Evolutionary conservation across 768 basidiomycete genomes (phyloP).

Genomic region (Agrocybe praecox): DNA sequence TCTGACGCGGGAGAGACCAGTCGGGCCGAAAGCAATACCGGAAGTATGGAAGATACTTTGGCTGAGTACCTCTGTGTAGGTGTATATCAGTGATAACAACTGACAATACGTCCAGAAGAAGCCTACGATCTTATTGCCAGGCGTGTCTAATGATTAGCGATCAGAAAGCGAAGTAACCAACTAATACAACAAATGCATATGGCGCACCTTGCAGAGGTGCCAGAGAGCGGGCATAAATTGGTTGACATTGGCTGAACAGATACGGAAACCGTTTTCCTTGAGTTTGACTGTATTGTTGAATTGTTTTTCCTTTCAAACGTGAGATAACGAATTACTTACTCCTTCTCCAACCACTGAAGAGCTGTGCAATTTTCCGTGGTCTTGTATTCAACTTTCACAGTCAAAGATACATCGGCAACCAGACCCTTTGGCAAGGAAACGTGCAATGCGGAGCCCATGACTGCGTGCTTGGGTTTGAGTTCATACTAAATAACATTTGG

Average conservation of each 20-base stretch:
- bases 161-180: background rate
- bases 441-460: slow-evolving; percentile 79
- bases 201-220: slow-evolving; percentile 74
- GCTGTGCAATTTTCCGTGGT: slow-evolving; percentile 79
- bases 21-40: slow-evolving; percentile 84
- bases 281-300: slow-evolving; percentile 61
- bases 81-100: background rate
- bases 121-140: slow-evolving; percentile 81
- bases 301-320: background rate
- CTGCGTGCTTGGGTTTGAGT: slow-evolving; percentile 58
- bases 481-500: slow-evolving; percentile 41
- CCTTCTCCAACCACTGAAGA: slow-evolving; percentile 86
- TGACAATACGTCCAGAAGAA: background rate
- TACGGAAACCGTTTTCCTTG: slow-evolving; percentile 85
- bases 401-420: slow-evolving; percentile 46
- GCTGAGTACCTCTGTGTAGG: slow-evolving; percentile 77
- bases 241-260: slow-evolving; percentile 92
- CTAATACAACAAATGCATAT: background rate
- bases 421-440: slow-evolving; percentile 52
- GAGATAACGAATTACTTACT: slow-evolving; percentile 42
- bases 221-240: slow-evolving; percentile 83
- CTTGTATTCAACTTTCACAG: slow-evolving; percentile 62
- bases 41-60: slow-evolving; percentile 73
- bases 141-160: slow-evolving; percentile 58
- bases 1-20: slow-evolving; percentile 75